A percentile compares a stretch with the other conserved stretches of the same genome.
Conservation (phyloP, 2,329 filamentous ascomycete species). For the Colletotrichum zoysiae region DNA sequence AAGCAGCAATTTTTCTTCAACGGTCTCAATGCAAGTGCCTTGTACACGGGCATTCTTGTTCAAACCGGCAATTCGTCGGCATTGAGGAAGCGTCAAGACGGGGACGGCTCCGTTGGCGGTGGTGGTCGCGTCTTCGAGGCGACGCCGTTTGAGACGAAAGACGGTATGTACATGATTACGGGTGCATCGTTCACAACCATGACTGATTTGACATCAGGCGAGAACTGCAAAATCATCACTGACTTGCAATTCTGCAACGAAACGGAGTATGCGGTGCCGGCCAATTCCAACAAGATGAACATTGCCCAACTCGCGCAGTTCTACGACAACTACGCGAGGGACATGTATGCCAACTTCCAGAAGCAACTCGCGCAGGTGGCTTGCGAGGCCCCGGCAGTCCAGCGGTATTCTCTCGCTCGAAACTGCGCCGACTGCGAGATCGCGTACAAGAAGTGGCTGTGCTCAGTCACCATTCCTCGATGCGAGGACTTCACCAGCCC, state of each 20-base stretch:
- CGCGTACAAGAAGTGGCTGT: conserved; percentile 96
- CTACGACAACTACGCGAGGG: conserved; percentile 82
- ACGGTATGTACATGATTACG: conserved; percentile 65
- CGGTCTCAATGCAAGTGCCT: conserved; percentile 77
- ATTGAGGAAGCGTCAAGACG: conserved; percentile 53
- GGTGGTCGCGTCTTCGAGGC: conserved; percentile 81
- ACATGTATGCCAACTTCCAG: conserved; percentile 81
- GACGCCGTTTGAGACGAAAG: conserved; percentile 82
- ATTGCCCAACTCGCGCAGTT: conserved; percentile 72
- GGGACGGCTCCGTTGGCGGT: conserved; percentile 63
- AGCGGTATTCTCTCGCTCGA: conserved; percentile 84
- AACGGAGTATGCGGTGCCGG: conserved; percentile 91
- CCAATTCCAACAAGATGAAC: conserved; percentile 74
- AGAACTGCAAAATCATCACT: conserved; percentile 87
- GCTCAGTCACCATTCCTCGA: conserved; percentile 90
- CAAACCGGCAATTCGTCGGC: conserved; percentile 65
- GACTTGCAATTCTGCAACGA: conserved; percentile 91
- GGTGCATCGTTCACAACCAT: neutral
- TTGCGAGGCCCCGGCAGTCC: conserved; percentile 80
- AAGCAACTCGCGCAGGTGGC: conserved; percentile 86
- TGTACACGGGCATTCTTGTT: conserved; percentile 81
- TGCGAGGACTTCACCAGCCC: conserved; percentile 85
- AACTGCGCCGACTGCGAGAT: conserved; percentile 80
- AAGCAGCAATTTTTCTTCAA: conserved; percentile 91
- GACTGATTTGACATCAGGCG: conserved; percentile 60